Base-by-base conservation (phyloP, 441 rosid genomes). In the Corymbia citriodora region DNA sequence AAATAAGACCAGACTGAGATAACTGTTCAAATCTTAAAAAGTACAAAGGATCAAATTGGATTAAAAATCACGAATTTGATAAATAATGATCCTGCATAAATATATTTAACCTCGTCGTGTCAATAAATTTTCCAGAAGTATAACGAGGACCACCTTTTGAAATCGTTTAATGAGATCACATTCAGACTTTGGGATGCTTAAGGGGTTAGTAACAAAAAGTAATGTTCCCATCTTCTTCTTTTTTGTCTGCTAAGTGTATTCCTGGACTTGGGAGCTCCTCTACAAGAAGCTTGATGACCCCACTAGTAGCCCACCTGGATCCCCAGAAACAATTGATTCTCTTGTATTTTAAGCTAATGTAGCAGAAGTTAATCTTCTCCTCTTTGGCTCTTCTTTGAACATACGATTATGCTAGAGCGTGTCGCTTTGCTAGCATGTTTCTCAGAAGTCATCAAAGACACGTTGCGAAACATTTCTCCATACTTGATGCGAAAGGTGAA, bases 401-500 rank as follows among this genome's bases (percentile, higher is more conserved):
- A 3, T 36, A 10, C 15, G 49, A 72, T 36, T 36, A 36, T 2
- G 25, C 81, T 33, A 70, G 81, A 70, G 9, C 45, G 6, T 6
- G 82, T 72, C 7, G 14, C 82, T 36, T 36, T 72, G 14, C 82
- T 36, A 72, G 82, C 27, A 36, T 2, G 45, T 36, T 72, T 21
- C 15, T 36, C 23, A 36, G 13, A 72, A 72, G 49, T 72, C 49
- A 11, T 19, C 13, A 19, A 2, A 72, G 5, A 72, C 27, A 6
- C 15, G 85, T 7, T 2, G 10, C 13, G 15, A 23, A 21, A 74
- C 17, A 40, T 40, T 40, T 40, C 16, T 40, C 8, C 50, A 9
- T 45, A 36, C 2, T 74, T 1, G 8, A 2, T 19, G 9, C 0
- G 45, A 19, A 6, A 45, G 5, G n/a, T 40, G 52, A 40, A 79